Base-by-base conservation (phyloP, 78 protist species). In the Cavenderia fasciculata region DNA sequence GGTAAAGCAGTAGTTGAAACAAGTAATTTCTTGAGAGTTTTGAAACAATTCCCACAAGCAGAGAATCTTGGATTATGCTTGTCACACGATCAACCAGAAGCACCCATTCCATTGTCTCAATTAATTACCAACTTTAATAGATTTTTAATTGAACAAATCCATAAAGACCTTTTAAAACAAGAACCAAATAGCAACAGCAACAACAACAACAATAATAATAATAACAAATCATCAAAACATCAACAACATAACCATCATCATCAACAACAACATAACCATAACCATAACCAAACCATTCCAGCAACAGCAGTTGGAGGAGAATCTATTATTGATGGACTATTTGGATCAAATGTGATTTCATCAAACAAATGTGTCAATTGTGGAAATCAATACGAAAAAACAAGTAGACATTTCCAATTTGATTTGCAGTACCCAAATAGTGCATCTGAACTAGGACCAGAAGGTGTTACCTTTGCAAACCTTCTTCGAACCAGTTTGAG, bases 141-240 rank as follows among this genome's bases (percentile, higher is more conserved):
- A 47, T 94, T 94, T 46, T 5, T 92, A 38, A 25, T 94, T 33
- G 86, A 85, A 41, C 95, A 94, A 43, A 41, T 94, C 19, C 92
- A 92, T 34, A 66, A 86, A 47, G 96, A 94, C 52, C 44, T 85
- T 34, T 1, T 61, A 5, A 6, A 49, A 49, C 75, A 25, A 70
- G 57, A 70, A 8, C 63, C 66, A 70, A 4, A 6, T 31, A 46
- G 5, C 4, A 41, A 43, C 4, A 14, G 12, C 25, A 59, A 57
- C 27, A 51, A 16, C 19, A 70, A 40, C 31, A 52, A 6, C 33
- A 85, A 51, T 23, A 52, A 16, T 7, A 52, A 38, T 7, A 27
- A 86, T 51, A 4, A 4, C n/a, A n/a, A 12, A 2, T 85, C 52
- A 74, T 34, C 2, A 56, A 18, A 1, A 52, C 4, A 66, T 6